Base-by-base conservation (phyloP, 2,329 filamentous ascomycete species). In the Monilinia laxa region DNA sequence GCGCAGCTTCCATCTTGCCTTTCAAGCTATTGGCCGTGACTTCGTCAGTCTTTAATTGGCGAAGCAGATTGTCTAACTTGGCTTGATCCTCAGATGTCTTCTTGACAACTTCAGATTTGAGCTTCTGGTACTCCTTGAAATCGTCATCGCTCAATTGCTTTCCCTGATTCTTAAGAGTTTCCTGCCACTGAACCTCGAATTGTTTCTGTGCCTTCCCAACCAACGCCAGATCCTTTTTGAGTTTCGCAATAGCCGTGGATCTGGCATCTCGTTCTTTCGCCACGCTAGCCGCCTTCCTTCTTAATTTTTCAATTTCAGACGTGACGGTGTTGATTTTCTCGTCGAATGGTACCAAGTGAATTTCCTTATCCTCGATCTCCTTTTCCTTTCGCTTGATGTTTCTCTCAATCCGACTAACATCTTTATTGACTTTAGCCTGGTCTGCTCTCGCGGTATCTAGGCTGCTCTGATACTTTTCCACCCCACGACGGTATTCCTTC, bases 141-240 rank as follows among this genome's bases (percentile, higher is more conserved):
- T 99, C 95, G 18, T 87, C 85, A 67, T 93, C 91, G 71, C 87
- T 96, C 59, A 99, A 83, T 71, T 94, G 90, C 68, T 90, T 91
- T 67, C 95, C 95, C 73, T 95, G 89, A 74, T 93, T 90, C 79
- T 92, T 92, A 74, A 95, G 87, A 31, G 90, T 88, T 73, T 93
- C 91, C 70, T 88, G 86, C 85, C 92, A 96, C 72, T 97, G 90
- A 45, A 88, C 87, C 77, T 98, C 93, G 81, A 95, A 98, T 70
- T 92, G 87, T 70, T 89, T 84, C 75, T 96, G 91, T 0, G 94
- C 93, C 76, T 94, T 97, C 76, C 96, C 89, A n/a, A 98, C 91
- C 4, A 85, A 87, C 23, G 85, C 87, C 18, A 98, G 83, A 66
- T 97, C 88, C 73, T 92, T 96, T 75, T 92, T 87, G 59, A 91